phyloP scores from a whole-genome alignment of 495 filamentous ascomycete species.

The Cudoniella acicularis region DNA sequence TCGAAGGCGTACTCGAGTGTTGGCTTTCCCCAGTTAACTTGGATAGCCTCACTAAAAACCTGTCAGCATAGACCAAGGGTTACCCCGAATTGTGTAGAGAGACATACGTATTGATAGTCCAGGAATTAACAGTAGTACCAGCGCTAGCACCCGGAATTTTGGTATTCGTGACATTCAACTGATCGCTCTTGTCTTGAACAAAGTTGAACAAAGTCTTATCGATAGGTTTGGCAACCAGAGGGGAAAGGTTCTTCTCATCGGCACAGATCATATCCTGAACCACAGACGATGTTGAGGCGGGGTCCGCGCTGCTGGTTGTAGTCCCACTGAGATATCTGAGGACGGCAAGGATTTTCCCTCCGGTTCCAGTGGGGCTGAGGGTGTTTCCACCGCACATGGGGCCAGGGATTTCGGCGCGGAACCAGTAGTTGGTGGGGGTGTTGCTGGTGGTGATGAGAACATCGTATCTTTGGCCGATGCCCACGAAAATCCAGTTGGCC shows the following conservation, averaged over 20 bases:
- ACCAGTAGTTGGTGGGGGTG: constrained; percentile 54
- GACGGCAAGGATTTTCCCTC: constrained; percentile 30
- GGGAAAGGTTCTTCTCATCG: constrained; percentile 32
- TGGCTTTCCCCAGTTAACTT: constrained; percentile 39
- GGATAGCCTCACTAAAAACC: constrained; percentile 12
- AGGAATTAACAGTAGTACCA: neutral
- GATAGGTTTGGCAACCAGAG: neutral
- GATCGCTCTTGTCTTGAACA: constrained; percentile 33
- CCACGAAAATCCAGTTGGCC: constrained; percentile 45
- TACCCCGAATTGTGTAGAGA: neutral
- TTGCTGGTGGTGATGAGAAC: constrained; percentile 59
- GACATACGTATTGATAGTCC: constrained; percentile 25
- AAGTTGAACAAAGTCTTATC: neutral
- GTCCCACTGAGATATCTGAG: constrained; percentile 28
- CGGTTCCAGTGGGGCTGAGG: constrained; percentile 33
- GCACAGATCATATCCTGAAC: neutral
- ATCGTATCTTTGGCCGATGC: constrained; percentile 66
- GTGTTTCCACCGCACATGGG: constrained; percentile 30
- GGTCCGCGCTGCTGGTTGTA: neutral
- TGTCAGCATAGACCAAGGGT: neutral
- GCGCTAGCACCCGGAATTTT: no score
- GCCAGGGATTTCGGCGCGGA: constrained; percentile 1
- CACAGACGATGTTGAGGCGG: neutral
- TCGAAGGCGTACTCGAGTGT: constrained; percentile 30
- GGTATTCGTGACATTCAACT: constrained; percentile 42